A percentile compares a stretch with the other conserved stretches of the same genome.
Evolutionary conservation across 257 asterid species (phyloP).

Genomic region (Solanum lycopersicoides): DNA sequence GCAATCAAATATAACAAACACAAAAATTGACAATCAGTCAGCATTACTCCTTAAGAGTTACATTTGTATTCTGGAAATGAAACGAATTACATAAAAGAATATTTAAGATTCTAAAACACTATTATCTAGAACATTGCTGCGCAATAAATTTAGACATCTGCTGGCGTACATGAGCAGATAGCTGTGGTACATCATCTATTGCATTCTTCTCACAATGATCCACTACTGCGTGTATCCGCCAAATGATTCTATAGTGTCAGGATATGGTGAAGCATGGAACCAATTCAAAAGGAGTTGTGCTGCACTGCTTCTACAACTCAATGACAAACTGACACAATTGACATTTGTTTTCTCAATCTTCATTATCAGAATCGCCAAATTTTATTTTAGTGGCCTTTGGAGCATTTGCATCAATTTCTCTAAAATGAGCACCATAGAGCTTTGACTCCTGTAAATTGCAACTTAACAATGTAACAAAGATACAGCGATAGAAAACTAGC

Average conservation of each 20-base stretch:
- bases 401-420: slow-evolving; percentile 79
- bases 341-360: slow-evolving; percentile 28
- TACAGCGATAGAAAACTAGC: background rate
- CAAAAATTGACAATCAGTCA: background rate
- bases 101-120: background rate
- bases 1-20: background rate
- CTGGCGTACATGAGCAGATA: background rate
- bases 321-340: background rate
- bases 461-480: background rate
- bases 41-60: background rate
- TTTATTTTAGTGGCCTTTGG: slow-evolving; percentile 82
- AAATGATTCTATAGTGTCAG: background rate
- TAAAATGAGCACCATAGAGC: slow-evolving; percentile 91
- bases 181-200: background rate
- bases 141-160: background rate
- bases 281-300: background rate
- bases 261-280: background rate
- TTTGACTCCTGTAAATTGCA: slow-evolving; percentile 67
- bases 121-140: background rate
- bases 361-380: slow-evolving; percentile 65
- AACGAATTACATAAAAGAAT: background rate
- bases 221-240: background rate
- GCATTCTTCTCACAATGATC: background rate
- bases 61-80: background rate
- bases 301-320: background rate